Evolutionary conservation across 805 yeast species (phyloP), one percentile per base, ranked within the genome.

Genomic region (Brettanomyces sp.): DNA sequence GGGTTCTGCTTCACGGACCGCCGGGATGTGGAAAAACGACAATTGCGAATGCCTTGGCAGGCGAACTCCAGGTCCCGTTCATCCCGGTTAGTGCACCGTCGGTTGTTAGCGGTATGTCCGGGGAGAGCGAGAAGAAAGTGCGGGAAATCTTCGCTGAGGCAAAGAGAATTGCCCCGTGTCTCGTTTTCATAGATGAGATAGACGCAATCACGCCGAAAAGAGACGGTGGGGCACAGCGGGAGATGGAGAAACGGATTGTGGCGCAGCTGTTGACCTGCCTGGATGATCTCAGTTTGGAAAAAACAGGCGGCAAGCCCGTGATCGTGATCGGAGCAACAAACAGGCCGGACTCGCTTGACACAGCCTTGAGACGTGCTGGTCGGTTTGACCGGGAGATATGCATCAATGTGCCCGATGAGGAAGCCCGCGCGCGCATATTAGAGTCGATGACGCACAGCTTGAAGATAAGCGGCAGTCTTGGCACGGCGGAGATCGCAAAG

Each of bases 11-110:
- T 11, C 95, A 91, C 63, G 99, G 99, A 0, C 99, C 99, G 0
- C 99, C 98, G 2, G 99, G 99, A 13, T 93, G 99, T 70, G 99
- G 99, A 62, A 93, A 93, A 58, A 93, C 99, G 0, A 83, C 96
- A 39, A 81, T 93, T 45, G 99, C 99, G 3, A 89, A 89, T 63
- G 96, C 98, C 0, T 68, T 93, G 22, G 99, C 99, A 1, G 96
- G 96, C 28, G 96, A 91, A 58, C 72, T 93, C 32, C 85, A 88
- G 54, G 96, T 93, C 0, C 96, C 98, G 0, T 93, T 93, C 59
- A 79, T 93, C 14, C 82, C 85, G 40, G 74, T 93, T 1, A 85
- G 95, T 25, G 98, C 99, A 0, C 99, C 99, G 1, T 83, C 95
- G 2, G 87, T 93, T 7, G 98, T 93, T 0, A 86, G 96, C 50